Conservation (phyloP, 2,329 filamentous ascomycete species). For the Ophiostoma fasciatum region DNA sequence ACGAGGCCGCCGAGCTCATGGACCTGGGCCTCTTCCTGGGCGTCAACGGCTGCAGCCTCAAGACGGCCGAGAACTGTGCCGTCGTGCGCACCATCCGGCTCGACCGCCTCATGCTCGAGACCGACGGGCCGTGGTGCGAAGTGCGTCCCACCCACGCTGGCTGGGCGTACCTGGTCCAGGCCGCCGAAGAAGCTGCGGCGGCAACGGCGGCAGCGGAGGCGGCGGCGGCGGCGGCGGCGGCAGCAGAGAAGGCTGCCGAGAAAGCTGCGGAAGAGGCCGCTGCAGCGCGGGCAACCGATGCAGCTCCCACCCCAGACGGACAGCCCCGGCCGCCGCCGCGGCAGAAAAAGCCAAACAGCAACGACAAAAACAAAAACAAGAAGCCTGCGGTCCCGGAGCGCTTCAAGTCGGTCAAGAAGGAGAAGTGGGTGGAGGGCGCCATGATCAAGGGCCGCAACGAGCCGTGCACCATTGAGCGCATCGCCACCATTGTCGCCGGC, state of each 20-base stretch:
- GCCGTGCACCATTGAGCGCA: constrained; percentile 69
- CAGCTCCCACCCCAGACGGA: background rate
- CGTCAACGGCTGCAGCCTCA: constrained; percentile 94
- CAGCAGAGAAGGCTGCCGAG: constrained; percentile 10
- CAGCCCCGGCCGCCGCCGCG: constrained; percentile 8
- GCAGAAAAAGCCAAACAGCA: constrained; percentile 12
- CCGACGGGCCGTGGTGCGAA: constrained; percentile 96
- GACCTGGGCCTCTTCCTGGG: constrained; percentile 76
- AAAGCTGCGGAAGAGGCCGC: constrained; percentile 1
- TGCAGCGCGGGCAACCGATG: too few species aligned
- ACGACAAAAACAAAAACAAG: constrained; percentile 15
- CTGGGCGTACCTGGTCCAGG: constrained; percentile 45
- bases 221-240: constrained; percentile 1
- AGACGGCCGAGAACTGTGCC: constrained; percentile 78
- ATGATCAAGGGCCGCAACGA: constrained; percentile 97
- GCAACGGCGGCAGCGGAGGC: constrained; percentile 11
- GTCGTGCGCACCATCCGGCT: constrained; percentile 71
- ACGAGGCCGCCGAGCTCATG: constrained; percentile 65
- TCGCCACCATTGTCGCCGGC: constrained; percentile 76
- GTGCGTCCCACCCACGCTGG: constrained; percentile 81
- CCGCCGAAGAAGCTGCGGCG: constrained; percentile 15
- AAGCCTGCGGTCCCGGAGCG: constrained; percentile 53
- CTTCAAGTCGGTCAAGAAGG: constrained; percentile 84
- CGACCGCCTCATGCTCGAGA: constrained; percentile 80
- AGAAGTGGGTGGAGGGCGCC: constrained; percentile 74